phyloP scores from a whole-genome alignment of 2,329 filamentous ascomycete species.

The Pseudocercospora macadamiae region DNA sequence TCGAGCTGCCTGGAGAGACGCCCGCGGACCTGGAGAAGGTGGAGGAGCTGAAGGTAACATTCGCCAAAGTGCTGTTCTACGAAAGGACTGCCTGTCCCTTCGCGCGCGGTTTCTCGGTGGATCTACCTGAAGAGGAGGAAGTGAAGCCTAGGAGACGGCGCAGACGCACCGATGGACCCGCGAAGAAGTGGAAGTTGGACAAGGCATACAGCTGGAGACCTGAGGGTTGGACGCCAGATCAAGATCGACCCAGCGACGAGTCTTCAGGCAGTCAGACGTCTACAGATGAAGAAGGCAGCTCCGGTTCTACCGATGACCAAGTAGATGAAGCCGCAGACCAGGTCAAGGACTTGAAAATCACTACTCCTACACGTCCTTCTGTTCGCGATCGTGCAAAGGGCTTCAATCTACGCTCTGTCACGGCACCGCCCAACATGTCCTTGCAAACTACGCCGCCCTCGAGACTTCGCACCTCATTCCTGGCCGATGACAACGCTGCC shows the following conservation, averaged over 20 bases:
- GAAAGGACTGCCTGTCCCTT: constrained; percentile 90
- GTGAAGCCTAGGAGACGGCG: constrained; percentile 65
- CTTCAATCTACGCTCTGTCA: constrained; percentile 37
- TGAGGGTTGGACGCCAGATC: constrained; percentile 36
- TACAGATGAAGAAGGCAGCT: constrained; percentile 28
- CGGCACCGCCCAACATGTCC: constrained; percentile 47
- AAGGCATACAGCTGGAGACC: constrained; percentile 50
- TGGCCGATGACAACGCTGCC: constrained; percentile 27
- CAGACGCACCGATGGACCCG: constrained; percentile 65
- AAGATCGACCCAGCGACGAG: constrained; percentile 19
- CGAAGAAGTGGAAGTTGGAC: constrained; percentile 54
- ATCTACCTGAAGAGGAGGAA: constrained; percentile 69
- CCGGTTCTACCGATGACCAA: constrained; percentile 23
- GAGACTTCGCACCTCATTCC: constrained; percentile 33
- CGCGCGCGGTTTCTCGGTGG: constrained; percentile 72
- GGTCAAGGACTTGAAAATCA: constrained; percentile 21
- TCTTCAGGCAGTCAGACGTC: constrained; percentile 26
- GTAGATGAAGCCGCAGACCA: constrained; percentile 19
- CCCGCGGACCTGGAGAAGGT: constrained; percentile 67
- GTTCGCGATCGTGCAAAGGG: constrained; percentile 27
- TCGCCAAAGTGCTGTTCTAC: constrained; percentile 76
- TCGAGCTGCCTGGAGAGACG: constrained; percentile 73
- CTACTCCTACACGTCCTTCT: constrained; percentile 18
- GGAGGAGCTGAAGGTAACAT: constrained; percentile 67
- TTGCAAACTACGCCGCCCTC: constrained; percentile 49